A percentile compares a stretch with the other conserved stretches of the same genome.
Conservation (phyloP, 768 basidiomycete genomes). For the Paxillus rubicundulus region DNA sequence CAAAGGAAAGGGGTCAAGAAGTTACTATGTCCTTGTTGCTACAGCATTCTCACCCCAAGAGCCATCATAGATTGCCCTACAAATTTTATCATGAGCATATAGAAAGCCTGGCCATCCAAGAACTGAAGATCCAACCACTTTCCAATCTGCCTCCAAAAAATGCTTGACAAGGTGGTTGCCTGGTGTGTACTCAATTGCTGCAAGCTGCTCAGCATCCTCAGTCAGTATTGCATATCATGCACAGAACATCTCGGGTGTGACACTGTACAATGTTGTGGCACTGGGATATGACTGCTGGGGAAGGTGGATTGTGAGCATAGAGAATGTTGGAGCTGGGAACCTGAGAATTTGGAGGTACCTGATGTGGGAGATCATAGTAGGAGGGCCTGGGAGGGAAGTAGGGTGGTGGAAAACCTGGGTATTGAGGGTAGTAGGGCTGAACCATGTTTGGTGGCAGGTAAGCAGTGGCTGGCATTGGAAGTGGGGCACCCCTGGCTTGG, state of each 20-base stretch:
- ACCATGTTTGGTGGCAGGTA: too few relatives aligned
- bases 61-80: neutral
- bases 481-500: too few relatives aligned
- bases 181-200: neutral
- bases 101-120: neutral
- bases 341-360: neutral
- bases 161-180: neutral
- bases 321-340: neutral
- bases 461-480: too few relatives aligned
- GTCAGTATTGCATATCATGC: neutral
- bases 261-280: neutral
- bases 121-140: neutral
- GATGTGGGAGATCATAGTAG: neutral
- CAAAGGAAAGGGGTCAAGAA: neutral
- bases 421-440: too few relatives aligned
- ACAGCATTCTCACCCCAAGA: neutral
- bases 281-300: neutral
- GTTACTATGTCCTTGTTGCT: neutral
- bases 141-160: neutral
- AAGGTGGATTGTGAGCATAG: neutral
- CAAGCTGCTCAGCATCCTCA: neutral
- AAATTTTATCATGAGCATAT: conserved; percentile 2
- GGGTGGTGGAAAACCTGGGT: neutral
- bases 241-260: neutral
- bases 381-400: neutral